Evolutionary conservation across 139 green algal species (phyloP).

Genomic region (Micractinium sp.): DNA sequence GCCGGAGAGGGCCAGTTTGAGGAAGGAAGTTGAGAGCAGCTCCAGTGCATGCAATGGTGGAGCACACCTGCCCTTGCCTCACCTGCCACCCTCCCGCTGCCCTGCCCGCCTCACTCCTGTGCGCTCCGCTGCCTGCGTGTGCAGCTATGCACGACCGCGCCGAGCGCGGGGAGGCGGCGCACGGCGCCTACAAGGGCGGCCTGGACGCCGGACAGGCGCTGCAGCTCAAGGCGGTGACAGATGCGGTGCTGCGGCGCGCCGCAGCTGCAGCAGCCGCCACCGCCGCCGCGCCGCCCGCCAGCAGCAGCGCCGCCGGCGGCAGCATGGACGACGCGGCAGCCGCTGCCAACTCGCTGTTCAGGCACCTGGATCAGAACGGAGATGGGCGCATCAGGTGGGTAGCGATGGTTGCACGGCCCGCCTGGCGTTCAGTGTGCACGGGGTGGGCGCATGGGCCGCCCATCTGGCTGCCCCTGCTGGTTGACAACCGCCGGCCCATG

Average conservation of each 20-base stretch:
- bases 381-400: constrained; percentile 55
- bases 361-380: constrained; percentile 64
- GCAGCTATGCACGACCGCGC: constrained; percentile 83
- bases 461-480: background rate
- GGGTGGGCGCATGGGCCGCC: no score
- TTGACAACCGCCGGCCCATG: background rate
- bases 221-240: constrained; percentile 61
- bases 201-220: constrained; percentile 64
- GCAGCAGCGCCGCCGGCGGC: background rate
- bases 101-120: background rate
- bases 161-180: constrained; percentile 81
- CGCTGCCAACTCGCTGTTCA: constrained; percentile 53
- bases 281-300: background rate
- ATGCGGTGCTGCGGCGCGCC: constrained; percentile 47
- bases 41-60: background rate
- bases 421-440: background rate
- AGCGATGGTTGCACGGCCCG: background rate
- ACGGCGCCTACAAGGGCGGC: constrained; percentile 91
- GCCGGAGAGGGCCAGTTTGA: no score
- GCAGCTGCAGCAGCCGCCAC: background rate
- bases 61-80: background rate
- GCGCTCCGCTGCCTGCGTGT: background rate
- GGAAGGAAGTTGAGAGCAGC: background rate
- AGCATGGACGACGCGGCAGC: background rate
- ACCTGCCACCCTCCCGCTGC: background rate